Base-by-base conservation (phyloP, 495 filamentous ascomycete species). In the Ramalina peruviana region DNA sequence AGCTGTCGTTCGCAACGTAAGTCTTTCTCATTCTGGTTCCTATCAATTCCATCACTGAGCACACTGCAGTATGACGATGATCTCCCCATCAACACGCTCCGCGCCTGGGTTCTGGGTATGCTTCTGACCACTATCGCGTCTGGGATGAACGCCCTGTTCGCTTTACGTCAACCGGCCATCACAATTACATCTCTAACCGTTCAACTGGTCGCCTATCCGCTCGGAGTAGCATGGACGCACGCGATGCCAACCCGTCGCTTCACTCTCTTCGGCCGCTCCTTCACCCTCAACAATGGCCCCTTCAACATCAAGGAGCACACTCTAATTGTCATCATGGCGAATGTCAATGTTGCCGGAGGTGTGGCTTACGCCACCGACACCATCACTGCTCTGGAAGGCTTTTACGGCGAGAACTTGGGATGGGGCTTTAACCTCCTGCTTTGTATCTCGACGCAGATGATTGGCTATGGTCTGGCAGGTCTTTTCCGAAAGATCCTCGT, bases 221-320 rank as follows among this genome's bases (percentile, higher is more conserved):
- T 86, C 1, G 82, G 83, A 9, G 76, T 78, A 33, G 75, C 65
- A 19, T 80, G 75, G 75, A 69, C 72, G 4, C 65, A 63, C 46
- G 65, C 67, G 52, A 64, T 81, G 57, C 83, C 83, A 11, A 53
- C 70, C 7, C 69, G 69, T 23, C 60, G 71, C 26, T 69, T 78
- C 56, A 67, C 50, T 36, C 59, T 78, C 16, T 78, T 82, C 50
- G 81, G 81, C 10, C 36, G 70, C 30, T 59, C 67, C 20, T 76
- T 70, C 59, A 73, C 70, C 23, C 54, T 85, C 30, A 86, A 86
- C 53, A 81, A 81, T 6, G 79, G 83, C 11, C 81, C 78, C 39
- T 88, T 88, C 66, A 88, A 86, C 60, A 76, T 85, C 62, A 88
- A 88, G 58, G 82, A 86, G 58, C 84, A 88, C 67, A 74, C 80